A percentile compares a stretch with the other conserved stretches of the same genome.
phyloP scores from a whole-genome alignment of 208 protist genomes.

The Crithidia mellificae region DNA sequence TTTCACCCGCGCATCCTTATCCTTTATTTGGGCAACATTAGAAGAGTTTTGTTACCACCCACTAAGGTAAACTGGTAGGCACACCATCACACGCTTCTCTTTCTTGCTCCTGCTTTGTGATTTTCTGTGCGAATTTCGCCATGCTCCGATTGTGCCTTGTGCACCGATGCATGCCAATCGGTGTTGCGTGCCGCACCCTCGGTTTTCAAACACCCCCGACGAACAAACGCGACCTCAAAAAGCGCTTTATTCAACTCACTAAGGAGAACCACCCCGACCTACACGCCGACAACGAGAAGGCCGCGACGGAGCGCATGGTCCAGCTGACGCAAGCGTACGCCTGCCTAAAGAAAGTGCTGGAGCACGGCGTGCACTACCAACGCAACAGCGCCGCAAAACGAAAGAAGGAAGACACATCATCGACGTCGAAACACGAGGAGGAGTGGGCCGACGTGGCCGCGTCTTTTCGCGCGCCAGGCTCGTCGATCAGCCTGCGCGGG shows the following conservation, averaged over 20 bases:
- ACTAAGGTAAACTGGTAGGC: no score
- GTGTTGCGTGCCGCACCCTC: slow-evolving; percentile 62
- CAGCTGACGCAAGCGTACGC: slow-evolving; percentile 73
- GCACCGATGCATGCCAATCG: slow-evolving; percentile 47
- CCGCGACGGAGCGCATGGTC: slow-evolving; percentile 52
- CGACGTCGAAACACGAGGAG: slow-evolving; percentile 5
- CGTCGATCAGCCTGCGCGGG: slow-evolving; percentile 57
- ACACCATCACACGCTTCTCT: no score
- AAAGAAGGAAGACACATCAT: not conserved
- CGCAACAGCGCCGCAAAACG: not conserved
- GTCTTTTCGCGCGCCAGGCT: slow-evolving; percentile 58
- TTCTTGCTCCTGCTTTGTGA: not conserved
- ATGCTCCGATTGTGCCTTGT: slow-evolving; percentile 43
- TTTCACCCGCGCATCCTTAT: no score
- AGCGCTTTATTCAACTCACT: slow-evolving; percentile 66
- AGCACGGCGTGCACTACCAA: slow-evolving; percentile 41
- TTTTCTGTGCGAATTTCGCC: not conserved
- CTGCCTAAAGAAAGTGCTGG: slow-evolving; percentile 59
- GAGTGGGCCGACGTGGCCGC: slow-evolving; percentile 45
- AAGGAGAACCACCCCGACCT: slow-evolving; percentile 81
- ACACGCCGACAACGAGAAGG: slow-evolving; percentile 36
- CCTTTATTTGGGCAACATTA: no score
- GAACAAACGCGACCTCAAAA: slow-evolving; percentile 62
- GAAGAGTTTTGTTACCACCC: no score
- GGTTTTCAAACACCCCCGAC: slow-evolving; percentile 58